Percentiles rank a stretch among this genome's conserved stretches.
Evolutionary conservation across 805 yeast genomes (phyloP).

Genomic region (Monosporozyma unispora): DNA sequence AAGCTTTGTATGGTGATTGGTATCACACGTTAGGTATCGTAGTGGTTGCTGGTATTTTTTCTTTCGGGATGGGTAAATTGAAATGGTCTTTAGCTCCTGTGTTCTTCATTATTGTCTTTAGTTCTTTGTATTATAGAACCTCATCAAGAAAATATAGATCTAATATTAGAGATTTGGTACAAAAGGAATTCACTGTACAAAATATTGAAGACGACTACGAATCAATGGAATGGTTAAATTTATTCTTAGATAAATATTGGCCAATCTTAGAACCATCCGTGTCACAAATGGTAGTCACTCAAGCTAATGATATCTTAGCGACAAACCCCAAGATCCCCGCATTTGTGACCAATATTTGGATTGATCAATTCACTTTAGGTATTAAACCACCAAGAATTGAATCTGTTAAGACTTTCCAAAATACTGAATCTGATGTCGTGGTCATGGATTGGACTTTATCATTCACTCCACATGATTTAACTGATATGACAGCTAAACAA

Average conservation of each 20-base stretch:
- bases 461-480: conserved; percentile 81
- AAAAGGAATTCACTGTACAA: conserved; percentile 74
- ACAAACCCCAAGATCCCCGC: conserved; percentile 67
- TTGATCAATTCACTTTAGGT: conserved; percentile 84
- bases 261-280: conserved; percentile 79
- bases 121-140: conserved; percentile 68
- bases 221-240: conserved; percentile 92
- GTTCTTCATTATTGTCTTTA: conserved; percentile 56
- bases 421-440: conserved; percentile 85
- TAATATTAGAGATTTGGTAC: conserved; percentile 65
- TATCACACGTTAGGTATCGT: conserved; percentile 77
- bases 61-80: conserved; percentile 74
- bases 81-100: conserved; percentile 73
- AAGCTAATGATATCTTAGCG: conserved; percentile 76
- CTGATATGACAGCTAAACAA: conserved; percentile 81
- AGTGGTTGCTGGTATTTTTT: conserved; percentile 55
- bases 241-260: conserved; percentile 89
- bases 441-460: conserved; percentile 97
- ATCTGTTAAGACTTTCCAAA: conserved; percentile 76
- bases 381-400: conserved; percentile 94
- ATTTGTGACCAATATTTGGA: conserved; percentile 74
- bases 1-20: conserved; percentile 87
- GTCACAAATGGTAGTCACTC: conserved; percentile 76
- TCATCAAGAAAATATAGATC: conserved; percentile 75
- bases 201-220: conserved; percentile 84